phyloP scores from a whole-genome alignment of 139 green algal species.

The Mesostigma viride region DNA sequence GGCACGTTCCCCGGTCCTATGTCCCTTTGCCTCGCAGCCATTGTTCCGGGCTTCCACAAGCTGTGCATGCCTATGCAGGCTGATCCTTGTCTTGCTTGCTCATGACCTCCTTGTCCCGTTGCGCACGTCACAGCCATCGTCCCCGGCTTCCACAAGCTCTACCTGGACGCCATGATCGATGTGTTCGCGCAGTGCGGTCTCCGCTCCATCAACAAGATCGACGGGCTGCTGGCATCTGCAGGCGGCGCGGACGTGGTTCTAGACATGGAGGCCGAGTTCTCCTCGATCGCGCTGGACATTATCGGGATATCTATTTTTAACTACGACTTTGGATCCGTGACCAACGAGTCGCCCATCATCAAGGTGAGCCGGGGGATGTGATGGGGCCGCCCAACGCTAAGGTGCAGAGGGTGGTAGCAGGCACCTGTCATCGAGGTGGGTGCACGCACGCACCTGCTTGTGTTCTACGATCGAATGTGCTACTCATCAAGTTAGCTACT shows the following conservation, averaged over 20 bases:
- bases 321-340: constrained; percentile 94
- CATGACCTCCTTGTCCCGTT: not conserved
- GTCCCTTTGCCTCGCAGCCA: constrained; percentile 39
- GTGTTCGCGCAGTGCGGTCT: constrained; percentile 75
- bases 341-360: constrained; percentile 84
- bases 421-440: too few relatives aligned
- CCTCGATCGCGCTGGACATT: constrained; percentile 91
- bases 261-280: constrained; percentile 95
- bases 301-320: constrained; percentile 98
- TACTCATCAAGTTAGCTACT: too few relatives aligned
- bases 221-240: constrained; percentile 18
- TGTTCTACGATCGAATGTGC: too few relatives aligned
- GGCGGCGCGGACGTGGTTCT: constrained; percentile 26
- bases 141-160: constrained; percentile 90
- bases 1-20: too few relatives aligned
- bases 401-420: too few relatives aligned
- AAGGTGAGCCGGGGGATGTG: constrained; percentile 44
- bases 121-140: constrained; percentile 54
- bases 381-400: too few relatives aligned
- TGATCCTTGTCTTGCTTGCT: not conserved
- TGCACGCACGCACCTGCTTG: too few relatives aligned
- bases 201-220: constrained; percentile 53
- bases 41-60: constrained; percentile 92
- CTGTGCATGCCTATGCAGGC: constrained; percentile 76
- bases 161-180: constrained; percentile 70